Percentiles rank a stretch among this genome's conserved stretches.
Conservation (phyloP, 169 alveolate genomes). For the Plasmodium gallinaceum region DNA sequence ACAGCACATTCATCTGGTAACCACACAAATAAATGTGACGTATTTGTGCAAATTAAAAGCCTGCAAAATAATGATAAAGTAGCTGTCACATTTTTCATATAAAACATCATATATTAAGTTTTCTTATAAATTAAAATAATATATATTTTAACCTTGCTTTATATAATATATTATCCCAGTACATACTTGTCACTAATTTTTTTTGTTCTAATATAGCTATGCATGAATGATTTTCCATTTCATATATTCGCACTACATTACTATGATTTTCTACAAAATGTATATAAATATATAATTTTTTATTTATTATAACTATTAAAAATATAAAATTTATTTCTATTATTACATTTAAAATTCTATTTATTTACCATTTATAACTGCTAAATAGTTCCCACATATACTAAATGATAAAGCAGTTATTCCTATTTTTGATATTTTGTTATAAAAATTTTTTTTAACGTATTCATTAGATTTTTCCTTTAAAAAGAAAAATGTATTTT, state of each 20-base stretch:
- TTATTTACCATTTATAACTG: constrained; percentile 40
- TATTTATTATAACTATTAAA: not conserved
- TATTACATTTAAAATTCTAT: not conserved
- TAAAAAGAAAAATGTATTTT: not conserved
- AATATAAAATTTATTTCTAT: not conserved
- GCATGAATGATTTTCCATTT: constrained; percentile 30
- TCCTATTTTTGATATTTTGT: constrained; percentile 6
- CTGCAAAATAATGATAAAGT: constrained; percentile 5
- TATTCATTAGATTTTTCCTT: constrained; percentile 14
- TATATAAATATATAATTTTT: not conserved
- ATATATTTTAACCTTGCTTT: constrained; percentile 43
- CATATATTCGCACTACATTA: constrained; percentile 34
- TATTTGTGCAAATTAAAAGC: constrained; percentile 45
- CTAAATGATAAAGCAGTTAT: constrained; percentile 40
- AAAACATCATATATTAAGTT: not conserved
- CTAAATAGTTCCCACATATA: constrained; percentile 31
- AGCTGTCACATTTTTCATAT: not conserved
- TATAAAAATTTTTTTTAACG: not conserved
- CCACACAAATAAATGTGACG: constrained; percentile 56
- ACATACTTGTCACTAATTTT: constrained; percentile 12
- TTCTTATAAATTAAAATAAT: not conserved
- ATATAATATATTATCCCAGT: constrained; percentile 25
- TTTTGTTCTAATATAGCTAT: constrained; percentile 45
- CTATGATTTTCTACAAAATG: constrained; percentile 21
- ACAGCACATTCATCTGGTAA: constrained; percentile 39